These are phyloP conservation scores for Tylopilus balloui DNA, from an alignment of 768 basidiomycete species.

Conservation along the genomic window DNA sequence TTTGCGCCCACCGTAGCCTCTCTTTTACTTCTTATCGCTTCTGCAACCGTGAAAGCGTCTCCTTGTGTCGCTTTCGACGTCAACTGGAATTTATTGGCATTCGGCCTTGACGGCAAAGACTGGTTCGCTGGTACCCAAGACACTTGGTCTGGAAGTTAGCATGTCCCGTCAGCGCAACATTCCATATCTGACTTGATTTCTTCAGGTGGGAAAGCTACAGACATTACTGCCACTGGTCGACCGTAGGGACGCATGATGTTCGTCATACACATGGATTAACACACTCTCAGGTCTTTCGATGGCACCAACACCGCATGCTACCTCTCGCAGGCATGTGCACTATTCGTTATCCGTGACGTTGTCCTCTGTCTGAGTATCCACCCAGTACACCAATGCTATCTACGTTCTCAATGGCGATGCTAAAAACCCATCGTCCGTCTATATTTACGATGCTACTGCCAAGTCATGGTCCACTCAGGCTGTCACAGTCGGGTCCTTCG, in stretches of 20 bases:
- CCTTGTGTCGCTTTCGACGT: slow-evolving; percentile 79
- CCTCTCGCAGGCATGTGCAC: slow-evolving; percentile 52
- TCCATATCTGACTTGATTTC: slow-evolving; percentile 3
- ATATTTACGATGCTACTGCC: slow-evolving; percentile 74
- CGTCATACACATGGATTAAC: neutral
- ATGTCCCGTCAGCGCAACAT: neutral
- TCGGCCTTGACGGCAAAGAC: slow-evolving; percentile 81
- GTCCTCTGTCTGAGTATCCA: slow-evolving; percentile 4
- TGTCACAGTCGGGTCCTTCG: slow-evolving; percentile 49
- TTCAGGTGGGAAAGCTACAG: slow-evolving; percentile 40
- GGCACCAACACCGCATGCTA: slow-evolving; percentile 64
- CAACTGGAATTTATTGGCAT: slow-evolving; percentile 79
- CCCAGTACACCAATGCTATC: slow-evolving; percentile 77
- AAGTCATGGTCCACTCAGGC: slow-evolving; percentile 78
- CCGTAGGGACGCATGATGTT: slow-evolving; percentile 51
- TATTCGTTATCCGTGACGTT: neutral
- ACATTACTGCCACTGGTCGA: slow-evolving; percentile 69
- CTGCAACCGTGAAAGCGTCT: slow-evolving; percentile 34
- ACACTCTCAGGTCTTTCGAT: slow-evolving; percentile 54
- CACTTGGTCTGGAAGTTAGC: slow-evolving; percentile 59
- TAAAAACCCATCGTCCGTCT: slow-evolving; percentile 60
- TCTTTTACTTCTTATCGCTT: slow-evolving; percentile 46
- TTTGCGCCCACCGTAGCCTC: slow-evolving; percentile 43
- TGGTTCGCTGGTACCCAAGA: slow-evolving; percentile 72
- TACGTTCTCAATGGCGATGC: slow-evolving; percentile 80